These are phyloP conservation scores for Coniochaeta hoffmannii DNA, from an alignment of 2,329 filamentous ascomycete species.

Conservation along the genomic window DNA sequence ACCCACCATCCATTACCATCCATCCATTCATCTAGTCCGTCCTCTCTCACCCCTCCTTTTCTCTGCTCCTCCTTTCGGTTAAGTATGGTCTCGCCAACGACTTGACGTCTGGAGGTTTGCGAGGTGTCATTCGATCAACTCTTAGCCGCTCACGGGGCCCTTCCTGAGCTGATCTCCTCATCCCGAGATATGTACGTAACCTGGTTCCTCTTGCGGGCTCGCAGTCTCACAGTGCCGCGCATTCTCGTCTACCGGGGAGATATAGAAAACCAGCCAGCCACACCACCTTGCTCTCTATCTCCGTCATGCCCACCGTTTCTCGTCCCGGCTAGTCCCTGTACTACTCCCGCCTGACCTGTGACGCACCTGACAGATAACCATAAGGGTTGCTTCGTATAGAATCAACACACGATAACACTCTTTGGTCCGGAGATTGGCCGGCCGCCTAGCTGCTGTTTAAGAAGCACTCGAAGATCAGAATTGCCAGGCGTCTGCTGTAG, in stretches of 20 bases:
- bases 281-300: not conserved
- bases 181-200: not conserved
- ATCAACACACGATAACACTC: not conserved
- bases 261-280: not conserved
- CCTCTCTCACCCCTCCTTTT: not conserved
- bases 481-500: too few relatives aligned
- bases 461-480: too few relatives aligned
- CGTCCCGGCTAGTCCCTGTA: not conserved
- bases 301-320: not conserved
- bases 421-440: not conserved
- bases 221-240: not conserved
- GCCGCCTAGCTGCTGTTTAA: not conserved
- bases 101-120: not conserved
- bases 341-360: not conserved
- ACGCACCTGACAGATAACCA: not conserved
- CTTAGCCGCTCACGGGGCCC: conserved; percentile 9
- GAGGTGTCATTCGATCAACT: conserved; percentile 2
- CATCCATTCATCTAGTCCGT: not conserved
- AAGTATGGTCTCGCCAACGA: not conserved
- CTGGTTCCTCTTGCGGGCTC: not conserved
- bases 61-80: not conserved
- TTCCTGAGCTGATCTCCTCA: not conserved
- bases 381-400: not conserved
- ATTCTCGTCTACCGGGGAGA: not conserved
- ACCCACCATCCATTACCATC: not conserved